Base-by-base conservation (phyloP, 2,329 filamentous ascomycete species). In the Penicillium sp. region DNA sequence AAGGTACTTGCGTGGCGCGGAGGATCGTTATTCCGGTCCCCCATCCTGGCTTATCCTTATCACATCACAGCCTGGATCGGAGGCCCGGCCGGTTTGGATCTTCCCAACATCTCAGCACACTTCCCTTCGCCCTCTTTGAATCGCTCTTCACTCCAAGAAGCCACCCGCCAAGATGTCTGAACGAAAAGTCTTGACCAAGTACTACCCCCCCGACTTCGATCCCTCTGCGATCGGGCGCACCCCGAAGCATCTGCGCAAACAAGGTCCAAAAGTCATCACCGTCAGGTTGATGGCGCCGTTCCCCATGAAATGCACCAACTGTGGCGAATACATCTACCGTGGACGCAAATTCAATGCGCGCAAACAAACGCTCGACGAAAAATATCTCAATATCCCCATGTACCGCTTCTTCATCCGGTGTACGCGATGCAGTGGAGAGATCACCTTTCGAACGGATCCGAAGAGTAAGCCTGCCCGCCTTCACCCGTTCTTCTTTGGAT, bases 331-430 rank as follows among this genome's bases (percentile, higher is more conserved):
- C 77, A 94, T 96, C 67, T 93, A 95, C 80, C 90, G 91, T 63
- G 92, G 92, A 0, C 85, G 92, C 54, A 97, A 97, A 67, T 97
- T 97, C 81, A 97, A 97, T 75, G 88, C 91, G 2, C 83, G 90
- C 29, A 99, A 99, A 68, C 91, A 97, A 68, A 96, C 89, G 0
- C 91, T 90, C 0, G 89, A 94, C 17, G 89, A 97, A 65, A 89
- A 88, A 61, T 99, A 99, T 76, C 84, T 96, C 40, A 84, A 84
- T 43, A 95, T 97, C 56, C 84, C 90, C 54, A 91, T 96, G 58
- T 94, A 87, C 75, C 84, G 88, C 24, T 97, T 97, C 78, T 94
- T 92, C 75, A 95, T 93, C 64, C 83, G 90, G 7, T 97, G 93
- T 74, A 96, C 92, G 27, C 78, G 91, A 41, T 97, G 93, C 74